phyloP scores from a whole-genome alignment of 2,329 filamentous ascomycete genomes.

The Blumeria hordei region DNA sequence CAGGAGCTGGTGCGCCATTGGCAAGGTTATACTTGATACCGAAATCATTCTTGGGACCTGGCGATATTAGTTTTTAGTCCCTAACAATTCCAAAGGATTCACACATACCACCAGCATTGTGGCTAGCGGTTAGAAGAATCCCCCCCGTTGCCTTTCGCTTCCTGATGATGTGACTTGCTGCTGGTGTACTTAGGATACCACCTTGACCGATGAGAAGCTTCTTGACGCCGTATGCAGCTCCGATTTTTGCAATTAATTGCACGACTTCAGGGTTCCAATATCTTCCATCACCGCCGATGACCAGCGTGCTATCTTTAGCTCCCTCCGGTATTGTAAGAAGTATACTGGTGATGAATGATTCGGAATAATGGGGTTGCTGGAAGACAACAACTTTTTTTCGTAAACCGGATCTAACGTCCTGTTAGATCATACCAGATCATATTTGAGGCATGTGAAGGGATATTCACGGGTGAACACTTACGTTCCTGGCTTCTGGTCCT shows the following conservation, averaged over 20 bases:
- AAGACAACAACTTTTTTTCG: constrained; percentile 98
- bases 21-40: constrained; percentile 99
- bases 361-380: constrained; percentile 84
- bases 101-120: constrained; percentile 73
- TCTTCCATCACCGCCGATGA: constrained; percentile 91
- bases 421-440: constrained; percentile 7
- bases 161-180: constrained; percentile 86
- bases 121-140: constrained; percentile 87
- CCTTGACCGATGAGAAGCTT: constrained; percentile 92
- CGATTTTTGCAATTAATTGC: constrained; percentile 91
- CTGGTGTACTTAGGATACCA: constrained; percentile 89
- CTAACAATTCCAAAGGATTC: neutral
- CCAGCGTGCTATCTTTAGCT: constrained; percentile 55
- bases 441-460: constrained; percentile 5
- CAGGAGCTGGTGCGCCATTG: constrained; percentile 87
- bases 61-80: constrained; percentile 1
- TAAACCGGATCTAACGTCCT: constrained; percentile 42
- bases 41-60: constrained; percentile 82
- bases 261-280: constrained; percentile 95
- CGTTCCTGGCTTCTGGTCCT: constrained; percentile 98
- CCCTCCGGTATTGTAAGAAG: constrained; percentile 92
- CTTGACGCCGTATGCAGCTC: constrained; percentile 92
- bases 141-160: constrained; percentile 88
- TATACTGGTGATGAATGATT: constrained; percentile 85
- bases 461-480: constrained; percentile 26